Base-by-base conservation (phyloP, 768 basidiomycete species). In the Grammothele lineata region DNA sequence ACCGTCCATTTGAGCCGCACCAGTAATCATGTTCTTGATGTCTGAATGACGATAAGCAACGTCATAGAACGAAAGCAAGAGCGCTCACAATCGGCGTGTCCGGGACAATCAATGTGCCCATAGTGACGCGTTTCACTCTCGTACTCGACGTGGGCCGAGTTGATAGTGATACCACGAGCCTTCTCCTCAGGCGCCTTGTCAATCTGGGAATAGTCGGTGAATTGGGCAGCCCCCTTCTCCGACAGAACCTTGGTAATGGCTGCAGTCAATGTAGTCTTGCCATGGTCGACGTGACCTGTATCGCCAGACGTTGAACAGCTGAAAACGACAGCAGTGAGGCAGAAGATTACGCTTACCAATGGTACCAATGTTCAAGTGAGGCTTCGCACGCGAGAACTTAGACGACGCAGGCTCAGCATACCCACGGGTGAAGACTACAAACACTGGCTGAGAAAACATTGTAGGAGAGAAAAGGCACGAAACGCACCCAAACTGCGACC, bases 131-230 rank as follows among this genome's bases (percentile, higher is more conserved):
- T 72, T 15, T 73, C 73, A 27, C 95, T 95, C 75, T 98, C 93
- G 66, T 99, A 99, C 67, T 99, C 96, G 65, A 99, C 93, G 65
- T 99, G 96, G 42, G 96, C 82, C 18, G 96, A 95, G 69, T 95
- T 93, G 70, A 99, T 99, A 52, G 96, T 99, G 70, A 99, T 99
- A 69, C 96, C 96, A 66, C 96, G 91, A 51, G 95, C 95, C 70
- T 92, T 95, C 74, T 99, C 96, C 70, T 99, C 96, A 3, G 96
- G 96, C 8, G 96, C 96, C 75, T 90, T 97, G 87, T 99, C 96
- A 60, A 99, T 99, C 69, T 92, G 83, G 40, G 77, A 81, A 74
- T 99, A 99, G 76, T 93, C 94, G 53, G 94, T 90, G 71, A 99
- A 98, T 64, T 75, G 70, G 58, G 82, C 82, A 44, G 83, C 86